phyloP scores from a whole-genome alignment of 257 asterid genomes.

The Ehretia macrophylla region DNA sequence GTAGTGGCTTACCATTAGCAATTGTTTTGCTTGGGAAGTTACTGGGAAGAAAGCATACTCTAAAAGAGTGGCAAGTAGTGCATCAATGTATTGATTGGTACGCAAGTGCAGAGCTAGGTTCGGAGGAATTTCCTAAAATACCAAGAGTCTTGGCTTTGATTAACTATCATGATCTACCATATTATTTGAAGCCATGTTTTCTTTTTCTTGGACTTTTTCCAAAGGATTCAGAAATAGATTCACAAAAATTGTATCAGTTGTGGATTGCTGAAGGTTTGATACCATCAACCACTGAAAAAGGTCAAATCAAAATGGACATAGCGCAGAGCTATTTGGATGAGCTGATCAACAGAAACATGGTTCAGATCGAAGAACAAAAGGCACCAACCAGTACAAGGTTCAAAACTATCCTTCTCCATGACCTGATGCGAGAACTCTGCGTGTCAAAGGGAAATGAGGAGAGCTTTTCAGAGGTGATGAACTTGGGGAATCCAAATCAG shows the following conservation, averaged over 20 bases:
- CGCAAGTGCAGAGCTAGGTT: background rate
- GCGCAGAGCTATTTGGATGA: constrained; percentile 10
- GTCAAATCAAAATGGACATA: constrained; percentile 3
- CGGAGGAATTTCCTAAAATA: background rate
- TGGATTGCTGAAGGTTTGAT: constrained; percentile 29
- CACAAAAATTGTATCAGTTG: constrained; percentile 10
- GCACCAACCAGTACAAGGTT: background rate
- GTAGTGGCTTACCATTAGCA: constrained; percentile 13
- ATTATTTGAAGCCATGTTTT: constrained; percentile 21
- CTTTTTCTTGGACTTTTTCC: constrained; percentile 31
- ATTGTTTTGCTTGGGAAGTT: background rate
- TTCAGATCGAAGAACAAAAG: constrained; percentile 6
- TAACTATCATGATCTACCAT: constrained; percentile 13
- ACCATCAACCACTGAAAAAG: background rate
- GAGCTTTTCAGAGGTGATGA: background rate
- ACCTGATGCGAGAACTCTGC: constrained; percentile 15
- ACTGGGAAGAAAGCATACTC: background rate
- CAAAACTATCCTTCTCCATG: constrained; percentile 13
- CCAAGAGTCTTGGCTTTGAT: background rate
- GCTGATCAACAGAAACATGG: background rate
- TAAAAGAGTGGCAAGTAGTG: background rate
- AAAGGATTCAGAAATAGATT: constrained; percentile 1
- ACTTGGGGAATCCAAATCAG: background rate
- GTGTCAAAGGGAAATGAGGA: constrained; percentile 1
- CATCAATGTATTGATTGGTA: background rate